These are phyloP conservation scores for Acanthamoeba royreba DNA, from an alignment of 208 protist genomes.

Conservation along the genomic window DNA sequence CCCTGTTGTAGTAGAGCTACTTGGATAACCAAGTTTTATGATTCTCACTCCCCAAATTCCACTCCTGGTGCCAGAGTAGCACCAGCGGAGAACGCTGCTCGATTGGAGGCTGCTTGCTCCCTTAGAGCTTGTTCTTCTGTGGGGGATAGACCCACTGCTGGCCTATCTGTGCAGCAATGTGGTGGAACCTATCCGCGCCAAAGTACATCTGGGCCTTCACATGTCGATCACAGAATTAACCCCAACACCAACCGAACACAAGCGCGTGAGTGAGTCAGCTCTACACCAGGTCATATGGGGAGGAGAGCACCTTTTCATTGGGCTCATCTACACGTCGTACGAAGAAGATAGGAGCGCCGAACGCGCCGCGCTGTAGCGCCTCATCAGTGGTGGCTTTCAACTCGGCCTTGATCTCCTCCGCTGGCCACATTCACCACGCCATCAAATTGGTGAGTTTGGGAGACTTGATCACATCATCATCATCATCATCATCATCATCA, in stretches of 20 bases:
- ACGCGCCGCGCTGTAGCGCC: background rate
- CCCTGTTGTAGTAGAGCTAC: no score
- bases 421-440: background rate
- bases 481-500: no score
- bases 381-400: background rate
- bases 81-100: no score
- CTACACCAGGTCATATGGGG: background rate
- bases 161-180: background rate
- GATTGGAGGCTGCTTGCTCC: no score
- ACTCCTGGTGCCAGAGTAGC: no score
- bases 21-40: no score
- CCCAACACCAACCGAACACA: no score
- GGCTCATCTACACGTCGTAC: background rate
- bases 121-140: conserved; percentile 5
- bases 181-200: conserved; percentile 12
- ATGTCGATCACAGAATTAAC: no score
- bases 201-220: conserved; percentile 2
- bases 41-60: no score
- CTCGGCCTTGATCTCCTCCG: background rate
- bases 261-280: no score
- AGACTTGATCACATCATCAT: no score
- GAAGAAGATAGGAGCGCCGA: conserved; percentile 17
- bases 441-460: no score
- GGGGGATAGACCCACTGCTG: background rate
- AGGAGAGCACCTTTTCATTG: background rate